Percentiles rank a stretch among this genome's conserved stretches.
phyloP scores from a whole-genome alignment of 2,329 filamentous ascomycete genomes.

The Neonectria neomacrospora region DNA sequence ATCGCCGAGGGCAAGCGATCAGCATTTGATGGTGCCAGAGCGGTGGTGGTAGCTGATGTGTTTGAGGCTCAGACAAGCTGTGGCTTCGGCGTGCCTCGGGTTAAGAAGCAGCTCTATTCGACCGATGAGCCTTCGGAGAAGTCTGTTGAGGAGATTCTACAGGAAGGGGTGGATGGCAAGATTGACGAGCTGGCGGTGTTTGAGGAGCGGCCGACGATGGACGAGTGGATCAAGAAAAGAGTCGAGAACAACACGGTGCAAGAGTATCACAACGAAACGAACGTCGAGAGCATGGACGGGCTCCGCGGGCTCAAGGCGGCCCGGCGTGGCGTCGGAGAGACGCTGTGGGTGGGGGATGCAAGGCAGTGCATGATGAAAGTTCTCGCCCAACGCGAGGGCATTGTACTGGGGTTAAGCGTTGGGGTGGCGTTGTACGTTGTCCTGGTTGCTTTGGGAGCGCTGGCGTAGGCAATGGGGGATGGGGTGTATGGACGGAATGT shows the following conservation, averaged over 20 bases:
- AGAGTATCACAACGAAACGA: constrained; percentile 67
- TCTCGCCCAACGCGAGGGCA: constrained; percentile 47
- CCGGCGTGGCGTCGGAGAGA: constrained; percentile 60
- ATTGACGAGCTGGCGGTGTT: constrained; percentile 56
- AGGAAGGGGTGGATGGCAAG: constrained; percentile 38
- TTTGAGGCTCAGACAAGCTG: constrained; percentile 75
- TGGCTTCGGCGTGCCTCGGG: constrained; percentile 70
- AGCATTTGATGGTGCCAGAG: constrained; percentile 62
- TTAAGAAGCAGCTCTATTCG: constrained; percentile 55
- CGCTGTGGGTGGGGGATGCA: constrained; percentile 56
- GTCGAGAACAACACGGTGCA: constrained; percentile 61
- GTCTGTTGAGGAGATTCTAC: constrained; percentile 42
- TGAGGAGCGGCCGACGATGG: constrained; percentile 66
- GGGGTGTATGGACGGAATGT: constrained; percentile 38
- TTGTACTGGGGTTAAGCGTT: constrained; percentile 48
- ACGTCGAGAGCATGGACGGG: constrained; percentile 67
- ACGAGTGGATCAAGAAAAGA: constrained; percentile 60
- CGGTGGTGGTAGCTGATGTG: constrained; percentile 70
- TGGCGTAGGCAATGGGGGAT: constrained; percentile 30
- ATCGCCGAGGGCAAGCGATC: constrained; percentile 50
- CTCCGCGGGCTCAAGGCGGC: constrained; percentile 67
- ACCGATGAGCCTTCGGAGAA: constrained; percentile 37
- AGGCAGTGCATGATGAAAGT: constrained; percentile 43
- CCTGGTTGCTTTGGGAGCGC: constrained; percentile 37
- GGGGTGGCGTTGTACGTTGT: constrained; percentile 47